A percentile compares a stretch with the other conserved stretches of the same genome.
Conservation (phyloP, 2,329 filamentous ascomycete genomes). For the Cytospora piceae region DNA sequence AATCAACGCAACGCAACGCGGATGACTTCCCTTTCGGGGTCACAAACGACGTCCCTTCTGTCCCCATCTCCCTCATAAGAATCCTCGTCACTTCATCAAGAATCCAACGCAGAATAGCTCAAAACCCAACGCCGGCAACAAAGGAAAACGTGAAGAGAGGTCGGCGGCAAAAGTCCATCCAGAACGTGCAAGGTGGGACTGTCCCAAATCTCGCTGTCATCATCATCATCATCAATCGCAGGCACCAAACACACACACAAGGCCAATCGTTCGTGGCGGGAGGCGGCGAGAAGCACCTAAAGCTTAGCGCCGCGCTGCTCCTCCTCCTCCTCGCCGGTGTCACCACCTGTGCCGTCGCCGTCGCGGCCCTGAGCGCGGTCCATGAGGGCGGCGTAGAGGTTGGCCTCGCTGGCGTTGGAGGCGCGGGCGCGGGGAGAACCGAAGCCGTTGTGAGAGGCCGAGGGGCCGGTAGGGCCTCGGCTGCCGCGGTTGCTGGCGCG, state of each 20-base stretch:
- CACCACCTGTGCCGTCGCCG: not conserved
- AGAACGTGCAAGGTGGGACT: not conserved
- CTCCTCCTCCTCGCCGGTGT: not conserved
- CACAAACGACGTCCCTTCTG: too few relatives aligned
- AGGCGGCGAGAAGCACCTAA: not conserved
- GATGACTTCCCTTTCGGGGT: not conserved
- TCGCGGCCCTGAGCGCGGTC: not conserved
- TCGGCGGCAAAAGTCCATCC: not conserved
- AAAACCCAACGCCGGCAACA: not conserved
- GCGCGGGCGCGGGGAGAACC: not conserved
- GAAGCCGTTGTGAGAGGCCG: not conserved
- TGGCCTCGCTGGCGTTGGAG: not conserved
- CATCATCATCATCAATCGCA: not conserved
- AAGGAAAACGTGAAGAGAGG: not conserved
- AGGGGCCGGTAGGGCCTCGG: not conserved
- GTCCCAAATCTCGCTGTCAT: not conserved
- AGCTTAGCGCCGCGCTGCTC: constrained; percentile 20
- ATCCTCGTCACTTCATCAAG: not conserved
- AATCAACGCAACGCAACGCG: constrained; percentile 5
- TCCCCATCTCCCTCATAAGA: not conserved
- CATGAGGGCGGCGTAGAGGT: constrained; percentile 15
- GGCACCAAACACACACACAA: not conserved
- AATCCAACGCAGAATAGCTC: not conserved
- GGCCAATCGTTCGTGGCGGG: too few relatives aligned
- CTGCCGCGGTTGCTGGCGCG: not conserved